Evolutionary conservation across 2,329 filamentous ascomycete species (phyloP), one percentile per base, ranked within the genome.

Genomic region (Cytospora piceae): DNA sequence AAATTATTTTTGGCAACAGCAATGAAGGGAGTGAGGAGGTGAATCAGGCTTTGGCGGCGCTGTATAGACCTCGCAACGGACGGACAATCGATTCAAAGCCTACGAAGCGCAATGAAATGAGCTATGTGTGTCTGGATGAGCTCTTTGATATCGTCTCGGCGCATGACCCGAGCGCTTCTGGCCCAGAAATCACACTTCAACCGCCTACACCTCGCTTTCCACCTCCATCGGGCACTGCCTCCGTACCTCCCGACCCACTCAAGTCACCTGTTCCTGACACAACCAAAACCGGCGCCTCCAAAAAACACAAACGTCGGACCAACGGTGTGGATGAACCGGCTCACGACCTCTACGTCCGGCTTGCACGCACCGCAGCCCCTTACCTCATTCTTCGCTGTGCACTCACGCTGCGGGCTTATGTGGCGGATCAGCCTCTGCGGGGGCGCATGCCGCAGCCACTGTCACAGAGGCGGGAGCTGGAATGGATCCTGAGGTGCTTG

Each of bases 371-470:
- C 4, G 87, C 90, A 0, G 90, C 92, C 0, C 93, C 93, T 0
- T 94, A 92, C 72, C 83, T 98, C 3, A 90, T 98, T 54, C 81
- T 97, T 2, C 88, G 95, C 3, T 88, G 91, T 15, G 93, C 91
- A 0, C 81, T 97, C 20, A 89, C 92, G 0, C 79, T 98, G n/a
- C 89, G 92, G 64, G 83, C 89, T 0, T 98, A 96, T 74, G 89
- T 96, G 55, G 91, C 93, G 4, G 95, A 99, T 75, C 94, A 97
- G 74, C 94, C 94, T 0, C 81, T 99, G 24, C 85, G 95, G 17
- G 94, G 95, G 0, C 85, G 89, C 58, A 95, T 96, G 88, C 95
- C 95, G 5, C 92, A 95, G 74, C 94, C 94, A 0, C 81, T 92
- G 6, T 89, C 87, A 11, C 92, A 97, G 73, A 85, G 92, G 53